A percentile compares a stretch with the other conserved stretches of the same genome.
Evolutionary conservation across 805 yeast species (phyloP).

Genomic region (Kazachstania martiniae): DNA sequence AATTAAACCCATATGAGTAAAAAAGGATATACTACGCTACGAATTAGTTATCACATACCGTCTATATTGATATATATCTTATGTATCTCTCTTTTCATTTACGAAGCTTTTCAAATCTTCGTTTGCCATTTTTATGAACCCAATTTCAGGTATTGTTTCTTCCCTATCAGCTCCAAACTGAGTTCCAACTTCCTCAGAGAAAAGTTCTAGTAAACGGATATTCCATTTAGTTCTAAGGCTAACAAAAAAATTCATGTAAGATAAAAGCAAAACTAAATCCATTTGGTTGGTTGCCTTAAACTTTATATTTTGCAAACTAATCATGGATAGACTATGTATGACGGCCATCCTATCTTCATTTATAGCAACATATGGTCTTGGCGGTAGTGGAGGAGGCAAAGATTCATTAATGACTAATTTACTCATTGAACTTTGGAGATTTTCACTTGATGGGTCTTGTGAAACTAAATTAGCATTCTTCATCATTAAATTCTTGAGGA

Average conservation of each 20-base stretch:
- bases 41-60: no score
- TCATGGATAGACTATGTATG: slow-evolving; percentile 34
- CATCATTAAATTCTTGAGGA: slow-evolving; percentile 54
- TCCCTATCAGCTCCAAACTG: slow-evolving; percentile 14
- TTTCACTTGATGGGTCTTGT: not conserved
- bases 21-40: no score
- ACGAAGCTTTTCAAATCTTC: slow-evolving; percentile 11
- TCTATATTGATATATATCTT: no score
- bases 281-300: slow-evolving; percentile 3
- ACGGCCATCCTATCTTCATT: slow-evolving; percentile 33
- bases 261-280: slow-evolving; percentile 27
- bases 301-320: slow-evolving; percentile 23
- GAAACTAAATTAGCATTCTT: not conserved
- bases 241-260: slow-evolving; percentile 45
- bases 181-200: slow-evolving; percentile 24
- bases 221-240: slow-evolving; percentile 28
- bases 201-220: slow-evolving; percentile 17
- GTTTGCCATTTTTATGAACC: slow-evolving; percentile 22
- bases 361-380: slow-evolving; percentile 35
- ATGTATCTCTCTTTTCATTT: no score
- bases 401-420: not conserved
- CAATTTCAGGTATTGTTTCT: slow-evolving; percentile 15
- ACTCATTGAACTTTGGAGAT: not conserved
- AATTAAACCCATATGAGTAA: no score
- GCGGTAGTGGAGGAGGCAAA: slow-evolving; percentile 15